These are phyloP conservation scores for Aspergillus bridgeri DNA, from an alignment of 495 filamentous ascomycete species.

Conservation along the genomic window DNA sequence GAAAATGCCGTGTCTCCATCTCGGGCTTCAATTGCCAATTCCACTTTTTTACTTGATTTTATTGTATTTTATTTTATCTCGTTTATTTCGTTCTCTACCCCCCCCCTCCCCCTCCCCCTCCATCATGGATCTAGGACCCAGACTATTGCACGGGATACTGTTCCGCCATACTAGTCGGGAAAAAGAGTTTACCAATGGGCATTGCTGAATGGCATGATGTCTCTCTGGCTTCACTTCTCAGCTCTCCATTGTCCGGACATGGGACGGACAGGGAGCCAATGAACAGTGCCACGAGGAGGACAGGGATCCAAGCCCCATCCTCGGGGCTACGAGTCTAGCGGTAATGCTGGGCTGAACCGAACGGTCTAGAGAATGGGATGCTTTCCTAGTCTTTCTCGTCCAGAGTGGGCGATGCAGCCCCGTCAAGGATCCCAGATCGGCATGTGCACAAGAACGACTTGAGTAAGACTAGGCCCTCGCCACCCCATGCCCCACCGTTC, in stretches of 20 bases:
- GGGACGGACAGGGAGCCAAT: constrained; percentile 19
- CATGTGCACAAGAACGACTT: constrained; percentile 7
- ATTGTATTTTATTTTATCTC: neutral
- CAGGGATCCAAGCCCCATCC: constrained; percentile 9
- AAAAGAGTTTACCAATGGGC: constrained; percentile 20
- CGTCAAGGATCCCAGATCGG: constrained; percentile 13
- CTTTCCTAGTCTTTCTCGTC: constrained; percentile 3
- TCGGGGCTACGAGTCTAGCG: constrained; percentile 5
- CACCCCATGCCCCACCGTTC: constrained; percentile 19
- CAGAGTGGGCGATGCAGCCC: constrained; percentile 12
- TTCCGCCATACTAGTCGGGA: constrained; percentile 8
- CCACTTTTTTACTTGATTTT: neutral
- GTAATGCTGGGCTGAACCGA: constrained; percentile 10
- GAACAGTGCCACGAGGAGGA: constrained; percentile 2
- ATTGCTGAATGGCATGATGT: constrained; percentile 12
- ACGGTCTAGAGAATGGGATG: constrained; percentile 10
- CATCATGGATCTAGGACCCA: too few species aligned
- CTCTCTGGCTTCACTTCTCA: constrained; percentile 14
- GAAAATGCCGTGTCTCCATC: neutral
- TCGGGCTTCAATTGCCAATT: neutral
- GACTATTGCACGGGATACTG: constrained; percentile 9
- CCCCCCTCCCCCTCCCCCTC: neutral
- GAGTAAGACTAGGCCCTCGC: constrained; percentile 16
- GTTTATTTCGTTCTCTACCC: neutral
- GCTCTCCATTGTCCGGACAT: constrained; percentile 16